Percentiles rank a stretch among this genome's conserved stretches.
Conservation (phyloP, 2,329 filamentous ascomycete genomes). For the Lasiodiplodia sp. region DNA sequence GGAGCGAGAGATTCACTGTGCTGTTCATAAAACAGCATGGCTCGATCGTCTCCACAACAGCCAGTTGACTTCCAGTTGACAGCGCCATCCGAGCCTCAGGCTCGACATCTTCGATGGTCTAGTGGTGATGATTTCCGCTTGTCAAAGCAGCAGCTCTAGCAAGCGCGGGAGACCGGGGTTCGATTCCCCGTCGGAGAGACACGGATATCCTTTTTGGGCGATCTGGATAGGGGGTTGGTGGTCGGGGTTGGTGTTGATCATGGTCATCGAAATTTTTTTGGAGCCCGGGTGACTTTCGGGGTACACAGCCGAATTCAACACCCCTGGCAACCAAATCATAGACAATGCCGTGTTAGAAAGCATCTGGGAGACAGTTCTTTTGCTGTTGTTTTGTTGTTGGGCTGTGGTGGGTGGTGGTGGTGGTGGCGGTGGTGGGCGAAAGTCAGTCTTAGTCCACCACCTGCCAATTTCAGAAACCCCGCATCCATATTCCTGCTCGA, state of each 20-base stretch:
- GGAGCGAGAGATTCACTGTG: neutral
- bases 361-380: neutral
- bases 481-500: neutral
- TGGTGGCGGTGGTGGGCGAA: neutral
- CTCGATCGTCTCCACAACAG: neutral
- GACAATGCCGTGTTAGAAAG: neutral
- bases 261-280: neutral
- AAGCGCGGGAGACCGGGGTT: slow-evolving; percentile 12
- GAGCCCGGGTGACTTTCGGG: neutral
- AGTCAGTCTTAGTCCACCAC: neutral
- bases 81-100: neutral
- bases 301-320: neutral
- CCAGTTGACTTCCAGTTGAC: neutral
- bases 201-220: neutral
- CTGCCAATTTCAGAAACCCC: neutral
- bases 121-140: slow-evolving; percentile 24
- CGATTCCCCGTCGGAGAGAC: slow-evolving; percentile 7
- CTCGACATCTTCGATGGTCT: slow-evolving; percentile 6
- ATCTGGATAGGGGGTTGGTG: neutral
- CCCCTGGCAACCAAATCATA: neutral
- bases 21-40: neutral
- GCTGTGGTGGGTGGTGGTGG: neutral
- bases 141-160: neutral
- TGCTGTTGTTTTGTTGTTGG: neutral
- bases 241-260: neutral